Conservation (phyloP, 78 protist genomes). For the Neovahlkampfia damariscottae region DNA sequence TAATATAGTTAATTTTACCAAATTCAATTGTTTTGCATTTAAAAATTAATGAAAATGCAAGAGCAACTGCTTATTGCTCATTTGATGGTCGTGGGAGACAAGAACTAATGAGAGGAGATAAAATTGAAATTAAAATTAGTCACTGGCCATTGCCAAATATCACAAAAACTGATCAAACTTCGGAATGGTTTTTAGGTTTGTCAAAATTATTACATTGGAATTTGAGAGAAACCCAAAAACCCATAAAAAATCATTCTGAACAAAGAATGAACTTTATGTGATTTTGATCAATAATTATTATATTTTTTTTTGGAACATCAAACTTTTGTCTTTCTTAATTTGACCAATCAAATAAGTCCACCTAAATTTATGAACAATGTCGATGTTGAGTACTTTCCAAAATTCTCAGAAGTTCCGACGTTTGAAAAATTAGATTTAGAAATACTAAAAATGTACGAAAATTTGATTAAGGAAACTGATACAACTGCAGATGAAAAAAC, state of each 20-base stretch:
- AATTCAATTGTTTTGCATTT: background rate
- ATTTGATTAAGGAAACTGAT: too few relatives aligned
- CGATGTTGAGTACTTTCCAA: too few relatives aligned
- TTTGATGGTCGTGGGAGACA: background rate
- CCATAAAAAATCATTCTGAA: background rate
- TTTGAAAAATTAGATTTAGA: too few relatives aligned
- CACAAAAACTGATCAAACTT: constrained; percentile 1
- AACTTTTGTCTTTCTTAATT: too few relatives aligned
- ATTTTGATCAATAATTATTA: too few relatives aligned
- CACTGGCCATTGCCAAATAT: background rate
- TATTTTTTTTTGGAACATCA: too few relatives aligned
- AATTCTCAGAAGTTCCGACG: too few relatives aligned
- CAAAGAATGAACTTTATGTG: background rate
- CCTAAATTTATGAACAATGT: too few relatives aligned
- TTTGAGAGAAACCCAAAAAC: background rate
- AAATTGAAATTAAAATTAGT: background rate
- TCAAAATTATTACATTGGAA: background rate
- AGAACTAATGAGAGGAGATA: background rate
- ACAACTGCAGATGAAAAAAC: too few relatives aligned
- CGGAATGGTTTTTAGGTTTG: background rate
- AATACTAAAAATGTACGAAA: too few relatives aligned
- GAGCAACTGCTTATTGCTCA: background rate
- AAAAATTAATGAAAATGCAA: background rate
- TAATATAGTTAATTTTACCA: too few relatives aligned
- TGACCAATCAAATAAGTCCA: too few relatives aligned